Evolutionary conservation across 2,329 filamentous ascomycete species (phyloP).

Genomic region (Pseudogymnoascus sp.): DNA sequence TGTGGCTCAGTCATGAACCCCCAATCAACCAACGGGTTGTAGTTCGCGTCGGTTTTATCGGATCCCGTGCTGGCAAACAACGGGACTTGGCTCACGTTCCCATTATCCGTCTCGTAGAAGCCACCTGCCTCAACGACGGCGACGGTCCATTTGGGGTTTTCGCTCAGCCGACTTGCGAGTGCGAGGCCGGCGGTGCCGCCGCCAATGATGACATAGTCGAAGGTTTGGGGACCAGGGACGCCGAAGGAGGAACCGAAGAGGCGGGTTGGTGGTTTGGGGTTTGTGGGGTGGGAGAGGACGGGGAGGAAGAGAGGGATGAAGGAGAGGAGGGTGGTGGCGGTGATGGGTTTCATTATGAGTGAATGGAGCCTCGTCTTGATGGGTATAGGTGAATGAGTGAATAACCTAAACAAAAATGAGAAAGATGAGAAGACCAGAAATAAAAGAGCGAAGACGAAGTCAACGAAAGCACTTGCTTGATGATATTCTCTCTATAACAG

Average conservation of each 20-base stretch:
- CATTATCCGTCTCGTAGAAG: constrained; percentile 18
- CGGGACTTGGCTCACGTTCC: constrained; percentile 14
- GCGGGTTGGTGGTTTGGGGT: background rate
- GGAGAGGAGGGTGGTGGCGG: background rate
- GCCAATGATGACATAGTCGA: constrained; percentile 37
- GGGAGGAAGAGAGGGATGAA: background rate
- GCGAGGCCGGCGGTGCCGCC: constrained; percentile 36
- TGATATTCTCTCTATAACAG: background rate
- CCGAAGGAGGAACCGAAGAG: background rate
- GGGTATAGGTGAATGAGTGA: background rate
- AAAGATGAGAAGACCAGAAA: background rate
- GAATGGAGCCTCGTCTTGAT: background rate
- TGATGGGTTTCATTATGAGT: background rate
- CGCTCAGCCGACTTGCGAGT: constrained; percentile 33
- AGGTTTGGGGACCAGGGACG: constrained; percentile 16
- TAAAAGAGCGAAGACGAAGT: background rate
- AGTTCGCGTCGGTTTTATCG: background rate
- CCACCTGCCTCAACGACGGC: constrained; percentile 37
- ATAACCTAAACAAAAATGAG: background rate
- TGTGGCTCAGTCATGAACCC: constrained; percentile 26
- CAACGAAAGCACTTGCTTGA: constrained; percentile 1
- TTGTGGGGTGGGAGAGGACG: background rate
- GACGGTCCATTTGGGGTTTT: constrained; percentile 30
- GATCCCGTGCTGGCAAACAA: background rate
- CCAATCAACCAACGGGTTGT: constrained; percentile 22